Base-by-base conservation (phyloP, 2,329 filamentous ascomycete genomes). In the Geosmithia morbida region DNA sequence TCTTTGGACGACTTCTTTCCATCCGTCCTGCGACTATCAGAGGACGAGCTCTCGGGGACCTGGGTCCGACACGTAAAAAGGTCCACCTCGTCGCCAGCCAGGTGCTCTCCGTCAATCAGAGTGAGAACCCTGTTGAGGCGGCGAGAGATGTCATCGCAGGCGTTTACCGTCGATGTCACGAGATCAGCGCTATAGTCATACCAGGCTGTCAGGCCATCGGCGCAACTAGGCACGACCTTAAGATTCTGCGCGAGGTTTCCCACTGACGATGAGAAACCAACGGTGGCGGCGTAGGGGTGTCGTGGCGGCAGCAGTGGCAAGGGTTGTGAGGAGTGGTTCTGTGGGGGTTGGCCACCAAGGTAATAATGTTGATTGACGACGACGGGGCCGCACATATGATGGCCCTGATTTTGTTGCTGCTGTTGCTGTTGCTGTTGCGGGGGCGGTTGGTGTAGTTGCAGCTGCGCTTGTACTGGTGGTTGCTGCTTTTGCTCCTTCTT, bases 61-160 rank as follows among this genome's bases (percentile, higher is more conserved):
- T 40, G 53, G 50, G 14, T 45, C 22, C 61, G 60, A 54, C 66
- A 72, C 7, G 59, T 57, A 48, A 70, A 70, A 37, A 83, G 62
- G 47, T 77, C 75, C 46, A 66, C 68, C 56, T 83, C 75, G 50
- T 73, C 63, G 4, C 74, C 73, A 14, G 60, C 55, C 22, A 70
- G 69, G 29, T 63, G 66, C 22, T 85, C 82, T 18, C 72, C 68
- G 58, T 89, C 85, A 48, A 89, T 87, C 26, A 75, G 69, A 1
- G 83, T 86, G 59, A 89, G 77, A 48, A 87, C 71, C 43, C 77
- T 66, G 58, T 86, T 75, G 50, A 89, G 73, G 46, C 78, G 78
- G 3, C 68, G 67, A 14, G 70, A 74, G 44, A 87, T 74, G 48
- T 77, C 65, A 55, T 85, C 77, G 54, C 70, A 78, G 17, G 77